Evolutionary conservation across 192 early-diverging fungal species (phyloP).

Genomic region (Podila epigama): DNA sequence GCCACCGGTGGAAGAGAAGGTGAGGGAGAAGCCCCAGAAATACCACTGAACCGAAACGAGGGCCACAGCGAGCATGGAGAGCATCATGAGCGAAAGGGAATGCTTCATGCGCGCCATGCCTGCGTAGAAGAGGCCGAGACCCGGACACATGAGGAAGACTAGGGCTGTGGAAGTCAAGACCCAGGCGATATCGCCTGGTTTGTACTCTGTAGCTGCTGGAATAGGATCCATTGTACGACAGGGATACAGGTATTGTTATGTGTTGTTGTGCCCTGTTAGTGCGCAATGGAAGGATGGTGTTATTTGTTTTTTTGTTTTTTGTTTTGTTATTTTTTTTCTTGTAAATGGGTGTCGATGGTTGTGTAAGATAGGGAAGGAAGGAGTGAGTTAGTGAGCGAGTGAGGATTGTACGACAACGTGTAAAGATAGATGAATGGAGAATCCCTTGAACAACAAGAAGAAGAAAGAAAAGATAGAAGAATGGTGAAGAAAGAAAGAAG

Average conservation of each 20-base stretch:
- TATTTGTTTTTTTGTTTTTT: too few species aligned
- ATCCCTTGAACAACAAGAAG: background rate
- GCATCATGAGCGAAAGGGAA: conserved; percentile 79
- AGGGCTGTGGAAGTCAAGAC: conserved; percentile 73
- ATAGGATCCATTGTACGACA: conserved; percentile 20
- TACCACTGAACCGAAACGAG: conserved; percentile 81
- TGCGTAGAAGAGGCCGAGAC: conserved; percentile 80
- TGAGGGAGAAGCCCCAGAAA: conserved; percentile 74
- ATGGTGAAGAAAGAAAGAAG: background rate
- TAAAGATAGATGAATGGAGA: conserved; percentile 10
- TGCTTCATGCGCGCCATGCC: conserved; percentile 81
- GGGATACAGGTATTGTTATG: background rate
- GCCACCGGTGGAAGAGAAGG: conserved; percentile 70
- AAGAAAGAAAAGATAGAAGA: background rate
- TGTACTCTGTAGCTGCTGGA: conserved; percentile 51
- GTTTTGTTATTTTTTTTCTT: too few species aligned
- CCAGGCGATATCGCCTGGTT: conserved; percentile 76
- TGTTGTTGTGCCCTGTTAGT: background rate
- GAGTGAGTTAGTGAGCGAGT: too few species aligned
- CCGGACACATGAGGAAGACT: conserved; percentile 81
- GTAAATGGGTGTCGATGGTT: background rate
- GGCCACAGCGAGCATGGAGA: conserved; percentile 74
- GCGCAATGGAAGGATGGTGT: background rate
- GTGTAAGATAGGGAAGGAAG: background rate
- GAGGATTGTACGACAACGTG: conserved; percentile 4